Evolutionary conservation across 768 basidiomycete genomes (phyloP).

Genomic region (Lyophyllum semitale): DNA sequence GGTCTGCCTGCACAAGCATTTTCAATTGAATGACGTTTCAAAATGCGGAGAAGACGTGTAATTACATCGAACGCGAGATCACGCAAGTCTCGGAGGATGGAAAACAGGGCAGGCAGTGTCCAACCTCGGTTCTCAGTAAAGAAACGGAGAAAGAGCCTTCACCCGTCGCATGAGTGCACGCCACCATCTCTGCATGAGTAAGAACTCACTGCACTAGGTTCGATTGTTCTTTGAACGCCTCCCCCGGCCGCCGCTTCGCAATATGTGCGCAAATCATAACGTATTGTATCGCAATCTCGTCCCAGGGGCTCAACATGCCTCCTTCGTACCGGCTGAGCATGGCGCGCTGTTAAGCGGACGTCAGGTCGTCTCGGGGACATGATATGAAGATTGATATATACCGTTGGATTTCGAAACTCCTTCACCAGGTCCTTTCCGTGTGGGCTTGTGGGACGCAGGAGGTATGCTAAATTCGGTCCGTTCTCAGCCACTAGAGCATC

Average conservation of each 20-base stretch:
- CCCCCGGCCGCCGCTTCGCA: slow-evolving; percentile 62
- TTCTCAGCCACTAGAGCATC: slow-evolving; percentile 63
- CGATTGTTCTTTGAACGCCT: slow-evolving; percentile 83
- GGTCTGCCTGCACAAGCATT: slow-evolving; percentile 50
- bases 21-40: background rate
- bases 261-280: slow-evolving; percentile 73
- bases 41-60: background rate
- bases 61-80: slow-evolving; percentile 84
- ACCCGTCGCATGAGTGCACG: background rate
- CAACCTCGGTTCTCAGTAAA: slow-evolving; percentile 83
- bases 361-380: slow-evolving; percentile 7
- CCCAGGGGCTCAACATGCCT: slow-evolving; percentile 75
- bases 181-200: background rate
- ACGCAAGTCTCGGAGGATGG: slow-evolving; percentile 77
- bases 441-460: slow-evolving; percentile 75
- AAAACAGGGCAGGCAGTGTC: slow-evolving; percentile 83
- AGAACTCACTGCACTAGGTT: slow-evolving; percentile 72
- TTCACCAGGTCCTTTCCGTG: slow-evolving; percentile 78
- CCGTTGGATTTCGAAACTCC: slow-evolving; percentile 63
- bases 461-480: slow-evolving; percentile 69
- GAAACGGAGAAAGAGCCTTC: slow-evolving; percentile 74
- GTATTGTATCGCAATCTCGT: slow-evolving; percentile 84
- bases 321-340: slow-evolving; percentile 55
- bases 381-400: slow-evolving; percentile 23
- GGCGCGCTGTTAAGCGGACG: slow-evolving; percentile 30